phyloP scores from a whole-genome alignment of 805 yeast species.

The Ogataea corticis region DNA sequence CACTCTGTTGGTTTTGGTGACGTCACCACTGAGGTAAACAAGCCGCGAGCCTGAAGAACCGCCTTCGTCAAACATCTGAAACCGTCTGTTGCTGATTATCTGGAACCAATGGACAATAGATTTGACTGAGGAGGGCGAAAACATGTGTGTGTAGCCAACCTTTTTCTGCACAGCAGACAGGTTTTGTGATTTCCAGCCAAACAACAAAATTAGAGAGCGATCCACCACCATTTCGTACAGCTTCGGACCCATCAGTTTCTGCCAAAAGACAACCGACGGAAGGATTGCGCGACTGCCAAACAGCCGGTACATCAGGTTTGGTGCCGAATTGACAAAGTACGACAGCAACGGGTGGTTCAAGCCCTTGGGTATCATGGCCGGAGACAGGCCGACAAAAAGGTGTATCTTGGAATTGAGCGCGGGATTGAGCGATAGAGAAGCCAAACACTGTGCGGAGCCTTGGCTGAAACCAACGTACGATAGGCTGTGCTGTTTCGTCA shows the following conservation, averaged over 20 bases:
- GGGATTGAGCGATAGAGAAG: conserved; percentile 68
- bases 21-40: conserved; percentile 28
- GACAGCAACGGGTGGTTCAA: conserved; percentile 45
- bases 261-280: conserved; percentile 69
- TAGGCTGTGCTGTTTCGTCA: conserved; percentile 45
- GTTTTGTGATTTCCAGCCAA: conserved; percentile 50
- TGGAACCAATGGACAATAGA: conserved; percentile 53
- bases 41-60: conserved; percentile 34
- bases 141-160: conserved; percentile 51
- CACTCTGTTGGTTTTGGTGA: conserved; percentile 43
- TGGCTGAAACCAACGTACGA: conserved; percentile 89
- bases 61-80: conserved; percentile 55
- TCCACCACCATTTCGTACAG: conserved; percentile 49
- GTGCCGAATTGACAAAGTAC: conserved; percentile 72
- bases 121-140: conserved; percentile 56
- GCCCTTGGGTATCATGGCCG: conserved; percentile 92
- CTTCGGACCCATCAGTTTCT: conserved; percentile 51
- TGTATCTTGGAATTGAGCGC: conserved; percentile 56
- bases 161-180: conserved; percentile 45
- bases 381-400: conserved; percentile 79
- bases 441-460: conserved; percentile 93
- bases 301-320: conserved; percentile 64
- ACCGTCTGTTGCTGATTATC: conserved; percentile 45
- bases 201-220: conserved; percentile 43
- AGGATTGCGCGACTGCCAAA: conserved; percentile 76